Evolutionary conservation across 768 basidiomycete genomes (phyloP), one percentile per base, ranked within the genome.

Genomic region (Neoboletus magnificus): DNA sequence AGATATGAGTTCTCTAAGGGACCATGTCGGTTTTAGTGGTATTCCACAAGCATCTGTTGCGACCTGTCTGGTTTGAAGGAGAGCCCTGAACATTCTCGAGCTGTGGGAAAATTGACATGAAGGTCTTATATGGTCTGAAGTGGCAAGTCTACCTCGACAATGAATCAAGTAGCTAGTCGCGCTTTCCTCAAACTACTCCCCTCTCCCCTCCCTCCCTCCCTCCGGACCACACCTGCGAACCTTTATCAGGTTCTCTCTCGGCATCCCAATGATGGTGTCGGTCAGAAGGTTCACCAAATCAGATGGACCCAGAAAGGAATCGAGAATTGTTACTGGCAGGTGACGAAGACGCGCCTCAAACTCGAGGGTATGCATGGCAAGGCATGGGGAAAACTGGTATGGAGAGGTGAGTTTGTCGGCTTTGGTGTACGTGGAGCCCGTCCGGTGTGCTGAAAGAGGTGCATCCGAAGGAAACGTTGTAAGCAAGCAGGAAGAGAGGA

Each of bases 301-400:
- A 80, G 91, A 56, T 93, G 91, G 91, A 72, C 75, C 30, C 66
- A 73, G 30, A 92, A 91, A 72, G 78, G 81, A 20, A 87, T 91
- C 57, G 60, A 68, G 46, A 77, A 81, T 40, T 87, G 82, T 54
- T 91, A 83, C 67, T 93, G 92, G 91, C 69, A 81, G 35, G 79
- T 93, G 40, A 91, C 90, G 4, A 77, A 80, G 64, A 79, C 87
- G 32, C 74, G 76, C 58, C 82, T 92, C 67, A 93, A 92, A 70
- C 75, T 76, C 41, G 84, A 85, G 60, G 90, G 90, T 27, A 76
- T 70, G 27, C 87, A 91, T 62, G 91, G 91, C 2, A 91, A 86
- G 69, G 91, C 82, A 18, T 93, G 92, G 92, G 91, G 91, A 8
- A 75, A 77, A 56, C 73, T 93, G 5, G 78, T 84, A 52, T 93